These are phyloP conservation scores for Tuber microsphaerosporum DNA, from an alignment of 495 filamentous ascomycete species.

Conservation along the genomic window DNA sequence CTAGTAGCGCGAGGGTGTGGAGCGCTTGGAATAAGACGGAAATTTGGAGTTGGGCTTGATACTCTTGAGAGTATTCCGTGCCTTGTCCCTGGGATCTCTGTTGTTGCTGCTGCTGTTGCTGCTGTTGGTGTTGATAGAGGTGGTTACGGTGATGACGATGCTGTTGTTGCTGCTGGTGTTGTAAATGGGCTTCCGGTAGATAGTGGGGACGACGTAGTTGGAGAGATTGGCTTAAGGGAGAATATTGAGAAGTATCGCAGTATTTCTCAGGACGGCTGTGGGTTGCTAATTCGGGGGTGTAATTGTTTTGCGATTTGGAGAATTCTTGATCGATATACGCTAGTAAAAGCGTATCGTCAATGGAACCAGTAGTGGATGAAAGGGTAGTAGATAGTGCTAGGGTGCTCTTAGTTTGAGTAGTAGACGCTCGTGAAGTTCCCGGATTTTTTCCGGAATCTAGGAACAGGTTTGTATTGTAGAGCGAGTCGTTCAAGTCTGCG, in stretches of 20 bases:
- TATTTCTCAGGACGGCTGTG: too few species aligned
- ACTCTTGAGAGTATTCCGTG: background rate
- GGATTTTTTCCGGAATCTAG: too few species aligned
- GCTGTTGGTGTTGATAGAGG: background rate
- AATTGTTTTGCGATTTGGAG: background rate
- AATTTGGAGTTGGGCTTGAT: background rate
- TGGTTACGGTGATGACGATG: too few species aligned
- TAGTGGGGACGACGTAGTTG: background rate
- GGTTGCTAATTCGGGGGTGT: background rate
- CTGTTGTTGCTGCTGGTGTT: background rate
- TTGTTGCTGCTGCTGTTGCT: slow-evolving; percentile 2
- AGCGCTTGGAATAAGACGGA: background rate
- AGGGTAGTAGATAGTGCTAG: too few species aligned
- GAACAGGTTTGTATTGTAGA: too few species aligned
- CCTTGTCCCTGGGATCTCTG: background rate
- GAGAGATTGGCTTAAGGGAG: background rate
- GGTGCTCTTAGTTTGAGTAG: too few species aligned
- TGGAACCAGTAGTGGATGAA: too few species aligned
- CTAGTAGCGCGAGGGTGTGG: background rate
- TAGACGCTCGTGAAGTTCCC: too few species aligned
- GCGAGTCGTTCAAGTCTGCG: too few species aligned
- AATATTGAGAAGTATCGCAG: accelerated
- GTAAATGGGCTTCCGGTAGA: background rate
- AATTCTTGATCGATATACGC: background rate
- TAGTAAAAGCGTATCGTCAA: accelerated